Conservation (phyloP, 2,329 filamentous ascomycete species). For the Lasiodiplodia sp. region DNA sequence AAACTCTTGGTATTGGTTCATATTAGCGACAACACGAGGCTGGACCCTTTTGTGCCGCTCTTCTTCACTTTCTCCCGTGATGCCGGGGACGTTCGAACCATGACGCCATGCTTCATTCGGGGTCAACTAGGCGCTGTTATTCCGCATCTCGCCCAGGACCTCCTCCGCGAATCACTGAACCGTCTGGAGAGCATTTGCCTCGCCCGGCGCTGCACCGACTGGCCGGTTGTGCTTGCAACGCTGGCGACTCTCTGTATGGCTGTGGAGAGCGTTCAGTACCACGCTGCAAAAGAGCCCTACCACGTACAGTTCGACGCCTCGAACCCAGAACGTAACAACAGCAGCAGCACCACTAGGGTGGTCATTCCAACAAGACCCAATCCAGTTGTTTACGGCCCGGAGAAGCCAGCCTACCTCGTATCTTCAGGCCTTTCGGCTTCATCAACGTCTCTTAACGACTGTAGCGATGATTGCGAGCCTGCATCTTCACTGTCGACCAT, state of each 20-base stretch:
- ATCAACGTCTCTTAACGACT: background rate
- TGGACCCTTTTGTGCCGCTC: constrained; percentile 39
- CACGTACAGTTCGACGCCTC: constrained; percentile 33
- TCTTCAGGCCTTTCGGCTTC: background rate
- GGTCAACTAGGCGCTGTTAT: constrained; percentile 47
- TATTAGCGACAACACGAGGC: constrained; percentile 42
- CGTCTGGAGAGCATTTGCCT: constrained; percentile 43
- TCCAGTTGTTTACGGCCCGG: constrained; percentile 9
- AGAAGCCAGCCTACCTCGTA: background rate
- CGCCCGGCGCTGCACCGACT: constrained; percentile 40
- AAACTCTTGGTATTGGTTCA: constrained; percentile 50
- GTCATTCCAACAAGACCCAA: background rate
- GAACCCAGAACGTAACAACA: background rate
- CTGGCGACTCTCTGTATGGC: constrained; percentile 46
- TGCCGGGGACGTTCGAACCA: constrained; percentile 30
- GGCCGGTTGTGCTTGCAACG: constrained; percentile 43
- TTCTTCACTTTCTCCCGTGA: constrained; percentile 27
- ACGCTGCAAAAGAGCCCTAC: constrained; percentile 45
- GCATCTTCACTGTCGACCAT: constrained; percentile 26
- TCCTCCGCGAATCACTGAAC: constrained; percentile 45
- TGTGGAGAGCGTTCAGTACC: constrained; percentile 49
- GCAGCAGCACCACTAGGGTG: background rate
- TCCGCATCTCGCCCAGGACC: constrained; percentile 40
- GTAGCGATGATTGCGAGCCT: background rate
- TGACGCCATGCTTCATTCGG: constrained; percentile 49